These are phyloP conservation scores for Roridomyces roridus DNA, from an alignment of 768 basidiomycete species.

Conservation along the genomic window DNA sequence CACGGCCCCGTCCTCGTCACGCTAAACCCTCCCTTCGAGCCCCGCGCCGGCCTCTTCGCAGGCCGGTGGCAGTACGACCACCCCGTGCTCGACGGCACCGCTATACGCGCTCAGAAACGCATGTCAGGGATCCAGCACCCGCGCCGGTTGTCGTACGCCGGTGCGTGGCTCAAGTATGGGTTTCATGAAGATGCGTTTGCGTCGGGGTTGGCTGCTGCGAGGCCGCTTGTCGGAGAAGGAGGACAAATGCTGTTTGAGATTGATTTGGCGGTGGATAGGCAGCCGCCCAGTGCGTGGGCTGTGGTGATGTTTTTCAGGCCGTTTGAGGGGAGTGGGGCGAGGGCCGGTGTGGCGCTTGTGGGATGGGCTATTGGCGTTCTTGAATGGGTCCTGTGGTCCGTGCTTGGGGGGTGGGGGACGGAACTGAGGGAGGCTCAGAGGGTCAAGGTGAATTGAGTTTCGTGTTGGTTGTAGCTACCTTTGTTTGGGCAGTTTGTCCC, in stretches of 20 bases:
- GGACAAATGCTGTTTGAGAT: conserved; percentile 13
- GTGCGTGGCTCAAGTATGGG: conserved; percentile 78
- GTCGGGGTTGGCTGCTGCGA: conserved; percentile 47
- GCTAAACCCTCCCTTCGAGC: conserved; percentile 73
- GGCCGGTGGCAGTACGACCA: conserved; percentile 71
- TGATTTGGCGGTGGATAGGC: conserved; percentile 16
- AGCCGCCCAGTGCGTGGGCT: conserved; percentile 14
- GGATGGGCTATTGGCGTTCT: conserved; percentile 5
- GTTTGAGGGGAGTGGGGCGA: conserved; percentile 12
- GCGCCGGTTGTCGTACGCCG: conserved; percentile 67
- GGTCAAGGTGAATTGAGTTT: background rate
- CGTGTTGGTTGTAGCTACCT: too few species aligned
- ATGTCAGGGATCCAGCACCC: conserved; percentile 66
- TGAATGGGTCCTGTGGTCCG: conserved; percentile 11
- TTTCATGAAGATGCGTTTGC: conserved; percentile 86
- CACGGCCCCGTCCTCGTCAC: conserved; percentile 75
- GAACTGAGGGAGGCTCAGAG: conserved; percentile 1
- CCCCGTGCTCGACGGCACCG: conserved; percentile 64
- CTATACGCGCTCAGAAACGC: conserved; percentile 58
- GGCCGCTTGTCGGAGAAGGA: conserved; percentile 1
- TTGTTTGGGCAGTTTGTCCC: too few species aligned
- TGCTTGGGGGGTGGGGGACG: conserved; percentile 13
- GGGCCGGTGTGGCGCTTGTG: conserved; percentile 1
- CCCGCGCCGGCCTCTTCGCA: conserved; percentile 48
- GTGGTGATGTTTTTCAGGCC: conserved; percentile 12